Percentiles rank a stretch among this genome's conserved stretches.
phyloP scores from a whole-genome alignment of 805 yeast species.

The Cyberlindnera xylosilytica region DNA sequence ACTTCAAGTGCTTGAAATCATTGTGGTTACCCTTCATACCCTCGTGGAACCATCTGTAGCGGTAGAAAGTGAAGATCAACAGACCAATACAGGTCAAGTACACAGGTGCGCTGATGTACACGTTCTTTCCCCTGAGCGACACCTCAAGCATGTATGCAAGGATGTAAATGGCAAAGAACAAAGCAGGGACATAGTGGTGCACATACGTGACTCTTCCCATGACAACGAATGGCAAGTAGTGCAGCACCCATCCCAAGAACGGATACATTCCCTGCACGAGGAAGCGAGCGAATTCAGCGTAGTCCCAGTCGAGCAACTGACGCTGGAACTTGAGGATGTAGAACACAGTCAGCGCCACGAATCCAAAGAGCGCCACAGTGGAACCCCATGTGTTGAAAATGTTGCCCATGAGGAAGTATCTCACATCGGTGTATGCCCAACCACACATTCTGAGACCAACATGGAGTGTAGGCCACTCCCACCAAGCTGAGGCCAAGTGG shows the following conservation, averaged over 20 bases:
- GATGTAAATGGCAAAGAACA: constrained; percentile 87
- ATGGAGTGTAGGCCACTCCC: constrained; percentile 84
- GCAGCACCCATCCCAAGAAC: constrained; percentile 86
- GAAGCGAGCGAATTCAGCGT: constrained; percentile 37
- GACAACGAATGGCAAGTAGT: constrained; percentile 80
- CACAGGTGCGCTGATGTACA: constrained; percentile 29
- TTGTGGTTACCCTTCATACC: constrained; percentile 68
- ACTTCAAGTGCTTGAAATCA: constrained; percentile 47
- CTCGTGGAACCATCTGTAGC: constrained; percentile 66
- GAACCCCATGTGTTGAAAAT: constrained; percentile 79
- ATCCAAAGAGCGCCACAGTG: constrained; percentile 48
- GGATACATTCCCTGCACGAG: constrained; percentile 76
- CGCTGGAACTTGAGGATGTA: constrained; percentile 65
- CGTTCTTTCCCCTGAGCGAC: constrained; percentile 21
- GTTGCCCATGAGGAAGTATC: constrained; percentile 70
- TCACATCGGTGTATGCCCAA: constrained; percentile 55
- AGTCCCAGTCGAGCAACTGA: constrained; percentile 49
- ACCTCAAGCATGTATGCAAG: constrained; percentile 33
- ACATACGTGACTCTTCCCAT: constrained; percentile 98
- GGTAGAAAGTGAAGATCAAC: constrained; percentile 56
- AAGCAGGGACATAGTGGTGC: constrained; percentile 94
- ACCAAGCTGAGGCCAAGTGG: constrained; percentile 64
- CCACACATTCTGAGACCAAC: constrained; percentile 74
- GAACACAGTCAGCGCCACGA: constrained; percentile 39
- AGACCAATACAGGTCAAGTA: constrained; percentile 46